Base-by-base conservation (phyloP, 805 yeast species). In the Cyberlindnera amylophila region DNA sequence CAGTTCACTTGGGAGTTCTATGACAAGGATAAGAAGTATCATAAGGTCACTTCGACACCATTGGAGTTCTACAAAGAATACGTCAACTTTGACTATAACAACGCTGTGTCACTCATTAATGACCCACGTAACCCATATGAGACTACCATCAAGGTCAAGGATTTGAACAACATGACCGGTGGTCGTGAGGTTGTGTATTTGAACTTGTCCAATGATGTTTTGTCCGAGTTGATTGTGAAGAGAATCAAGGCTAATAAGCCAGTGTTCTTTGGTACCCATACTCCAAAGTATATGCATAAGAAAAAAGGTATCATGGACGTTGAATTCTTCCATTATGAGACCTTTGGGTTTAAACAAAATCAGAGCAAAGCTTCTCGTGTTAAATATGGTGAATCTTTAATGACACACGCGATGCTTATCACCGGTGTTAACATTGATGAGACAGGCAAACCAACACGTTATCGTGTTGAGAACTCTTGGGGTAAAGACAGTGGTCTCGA, bases 341-440 rank as follows among this genome's bases (percentile, higher is more conserved):
- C 72, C 2, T 72, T 79, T 54, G 79, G 81, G 36, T 71, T 79
- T 70, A 61, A 70, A 40, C 64, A 74, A 55, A 67, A 74, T 39
- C 70, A 75, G 54, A 47, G 61, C 38, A 87, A 88, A 67, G 79
- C 79, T 16, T 82, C 87, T 38, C 70, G 95, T 49, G 79, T 88
- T 47, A 65, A 71, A 46, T 81, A 83, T 50, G 79, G 79, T 44
- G 80, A 86, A 50, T 81, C 89, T 18, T 67, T 79, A 50, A 86
- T 87, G 95, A 87, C 95, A 13, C 96, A 87, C 57, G 96, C 96
- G 29, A 87, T 87, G 96, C 73, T 81, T 17, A 77, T 87, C 55
- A 81, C 89, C 11, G 96, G 81, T 26, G 91, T 85, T 35, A 89
- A 86, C 61, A 66, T 87, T 29, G 88, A 82, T 49, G 77, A 71